A percentile compares a stretch with the other conserved stretches of the same genome.
Conservation (phyloP, 805 yeast genomes). For the Candida argentea region DNA sequence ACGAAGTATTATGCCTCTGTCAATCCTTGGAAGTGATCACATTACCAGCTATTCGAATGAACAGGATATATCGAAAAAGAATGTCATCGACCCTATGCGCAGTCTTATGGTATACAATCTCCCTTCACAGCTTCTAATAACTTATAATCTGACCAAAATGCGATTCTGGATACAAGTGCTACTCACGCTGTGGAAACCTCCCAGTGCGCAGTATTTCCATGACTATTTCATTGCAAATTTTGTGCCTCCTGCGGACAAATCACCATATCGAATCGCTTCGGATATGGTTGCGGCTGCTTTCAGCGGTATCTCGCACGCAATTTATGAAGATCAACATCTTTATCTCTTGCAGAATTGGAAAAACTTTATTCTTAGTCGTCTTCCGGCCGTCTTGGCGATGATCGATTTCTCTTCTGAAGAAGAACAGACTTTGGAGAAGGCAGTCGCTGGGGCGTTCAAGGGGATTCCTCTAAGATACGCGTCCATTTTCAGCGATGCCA, state of each 20-base stretch:
- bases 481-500: conserved; percentile 1
- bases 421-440: conserved; percentile 10
- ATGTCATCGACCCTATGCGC: no score
- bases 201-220: conserved; percentile 5
- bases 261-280: conserved; percentile 6
- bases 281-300: conserved; percentile 15
- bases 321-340: conserved; percentile 11
- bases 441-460: conserved; percentile 8
- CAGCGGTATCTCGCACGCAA: conserved; percentile 10
- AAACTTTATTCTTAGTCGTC: conserved; percentile 20
- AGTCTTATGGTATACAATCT: no score
- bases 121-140: no score
- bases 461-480: conserved; percentile 2
- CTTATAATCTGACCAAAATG: no score
- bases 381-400: conserved; percentile 15
- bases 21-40: no score
- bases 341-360: conserved; percentile 24
- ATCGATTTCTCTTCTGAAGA: conserved; percentile 6
- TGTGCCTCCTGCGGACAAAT: conserved; percentile 4
- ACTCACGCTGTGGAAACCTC: neutral
- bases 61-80: no score
- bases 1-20: no score
- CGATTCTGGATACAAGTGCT: neutral
- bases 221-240: conserved; percentile 6
- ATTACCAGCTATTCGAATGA: no score